Conservation (phyloP, 163 green algal species). For the Prototheca wickerhamii region DNA sequence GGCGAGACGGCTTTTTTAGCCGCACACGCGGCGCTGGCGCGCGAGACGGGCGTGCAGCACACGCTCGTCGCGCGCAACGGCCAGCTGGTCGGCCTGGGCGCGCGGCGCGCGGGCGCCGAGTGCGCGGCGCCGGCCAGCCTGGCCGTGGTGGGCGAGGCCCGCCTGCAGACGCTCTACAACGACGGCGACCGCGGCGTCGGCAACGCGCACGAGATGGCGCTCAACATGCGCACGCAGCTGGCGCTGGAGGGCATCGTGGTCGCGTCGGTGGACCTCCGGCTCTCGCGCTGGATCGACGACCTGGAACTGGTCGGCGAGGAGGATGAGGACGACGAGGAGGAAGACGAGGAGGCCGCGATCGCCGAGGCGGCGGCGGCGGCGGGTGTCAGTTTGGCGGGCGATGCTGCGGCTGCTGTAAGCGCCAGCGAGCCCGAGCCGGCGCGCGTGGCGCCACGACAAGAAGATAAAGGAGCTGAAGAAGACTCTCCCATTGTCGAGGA, state of each 20-base stretch:
- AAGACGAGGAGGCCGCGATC: too few species aligned
- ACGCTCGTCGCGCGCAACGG: conserved; percentile 93
- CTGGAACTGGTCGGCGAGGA: background rate
- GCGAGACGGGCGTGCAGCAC: conserved; percentile 59
- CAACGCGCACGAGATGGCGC: conserved; percentile 73
- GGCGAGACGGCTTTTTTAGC: conserved; percentile 94
- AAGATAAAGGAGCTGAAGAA: too few species aligned
- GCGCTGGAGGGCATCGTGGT: conserved; percentile 88
- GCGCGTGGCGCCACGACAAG: too few species aligned
- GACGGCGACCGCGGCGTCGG: conserved; percentile 85
- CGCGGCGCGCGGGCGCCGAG: conserved; percentile 55
- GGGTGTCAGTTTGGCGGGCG: too few species aligned
- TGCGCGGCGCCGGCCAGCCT: conserved; percentile 10
- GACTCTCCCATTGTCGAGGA: too few species aligned
- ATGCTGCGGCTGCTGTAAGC: too few species aligned
- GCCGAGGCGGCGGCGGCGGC: too few species aligned
- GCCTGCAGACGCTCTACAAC: conserved; percentile 78
- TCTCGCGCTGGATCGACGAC: conserved; percentile 12
- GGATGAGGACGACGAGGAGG: too few species aligned
- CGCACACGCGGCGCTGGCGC: conserved; percentile 79
- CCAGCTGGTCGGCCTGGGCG: conserved; percentile 86
- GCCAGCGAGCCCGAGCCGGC: too few species aligned
- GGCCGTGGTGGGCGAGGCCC: conserved; percentile 56
- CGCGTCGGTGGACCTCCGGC: conserved; percentile 66
- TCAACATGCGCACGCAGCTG: conserved; percentile 75